phyloP scores from a whole-genome alignment of 1,139 yeast genomes.

The Lodderomyces parapsilosis region DNA sequence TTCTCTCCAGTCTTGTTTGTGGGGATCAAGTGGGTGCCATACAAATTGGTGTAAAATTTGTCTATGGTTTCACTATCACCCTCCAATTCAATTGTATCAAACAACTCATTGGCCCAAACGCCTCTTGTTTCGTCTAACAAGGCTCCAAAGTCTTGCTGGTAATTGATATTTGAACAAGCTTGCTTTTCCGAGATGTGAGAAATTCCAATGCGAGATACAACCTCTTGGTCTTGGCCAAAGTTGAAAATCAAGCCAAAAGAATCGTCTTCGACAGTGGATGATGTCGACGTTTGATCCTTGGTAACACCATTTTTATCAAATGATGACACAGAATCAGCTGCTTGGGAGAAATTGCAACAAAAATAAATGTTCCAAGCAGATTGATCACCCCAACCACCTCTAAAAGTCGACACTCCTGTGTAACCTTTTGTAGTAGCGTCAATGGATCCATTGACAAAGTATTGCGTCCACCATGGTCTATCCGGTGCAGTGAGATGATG shows the following conservation, averaged over 20 bases:
- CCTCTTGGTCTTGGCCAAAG: conserved; percentile 16
- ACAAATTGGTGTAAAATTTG: conserved; percentile 29
- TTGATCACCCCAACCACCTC: conserved; percentile 35
- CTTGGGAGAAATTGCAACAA: conserved; percentile 26
- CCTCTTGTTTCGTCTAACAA: conserved; percentile 20
- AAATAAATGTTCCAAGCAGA: conserved; percentile 28
- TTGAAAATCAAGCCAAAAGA: conserved; percentile 23
- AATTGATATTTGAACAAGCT: conserved; percentile 28
- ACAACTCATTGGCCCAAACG: conserved; percentile 28
- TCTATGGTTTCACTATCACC: conserved; percentile 17
- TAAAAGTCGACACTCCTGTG: conserved; percentile 23
- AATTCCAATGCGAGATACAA: conserved; percentile 28
- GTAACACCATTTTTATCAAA: background rate
- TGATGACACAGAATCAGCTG: conserved; percentile 12
- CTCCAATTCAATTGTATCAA: conserved; percentile 20
- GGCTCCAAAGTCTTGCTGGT: conserved; percentile 17
- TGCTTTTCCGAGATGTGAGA: conserved; percentile 30
- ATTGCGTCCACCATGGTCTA: conserved; percentile 34
- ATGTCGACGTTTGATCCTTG: background rate
- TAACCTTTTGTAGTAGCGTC: conserved; percentile 21
- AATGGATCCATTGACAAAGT: conserved; percentile 26
- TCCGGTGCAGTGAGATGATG: conserved; percentile 27
- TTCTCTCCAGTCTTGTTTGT: conserved; percentile 37
- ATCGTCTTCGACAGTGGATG: conserved; percentile 13
- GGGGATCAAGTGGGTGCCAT: conserved; percentile 35